phyloP scores from a whole-genome alignment of 2,329 filamentous ascomycete genomes.

The Ophiostoma australiae region DNA sequence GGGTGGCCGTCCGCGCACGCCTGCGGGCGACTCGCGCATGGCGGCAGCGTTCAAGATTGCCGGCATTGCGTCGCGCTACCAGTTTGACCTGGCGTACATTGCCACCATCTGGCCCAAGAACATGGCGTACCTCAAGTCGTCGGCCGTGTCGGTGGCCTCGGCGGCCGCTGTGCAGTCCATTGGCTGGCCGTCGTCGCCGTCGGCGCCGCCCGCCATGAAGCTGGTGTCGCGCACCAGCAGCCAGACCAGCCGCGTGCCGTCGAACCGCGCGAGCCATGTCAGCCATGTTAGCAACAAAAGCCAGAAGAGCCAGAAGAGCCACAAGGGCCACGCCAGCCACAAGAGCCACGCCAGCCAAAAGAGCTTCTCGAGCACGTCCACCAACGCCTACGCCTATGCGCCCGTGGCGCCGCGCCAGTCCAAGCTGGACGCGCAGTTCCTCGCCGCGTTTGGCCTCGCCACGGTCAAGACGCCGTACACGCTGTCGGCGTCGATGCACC shows the following conservation, averaged over 20 bases:
- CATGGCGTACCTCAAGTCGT: constrained; percentile 24
- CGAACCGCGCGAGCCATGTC: neutral
- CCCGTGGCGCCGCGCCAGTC: constrained; percentile 23
- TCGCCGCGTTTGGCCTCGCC: constrained; percentile 52
- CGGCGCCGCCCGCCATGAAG: neutral
- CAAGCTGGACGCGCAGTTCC: constrained; percentile 41
- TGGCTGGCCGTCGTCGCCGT: constrained; percentile 21
- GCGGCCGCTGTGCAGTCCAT: constrained; percentile 13
- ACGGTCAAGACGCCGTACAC: constrained; percentile 49
- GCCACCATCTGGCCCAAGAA: constrained; percentile 53
- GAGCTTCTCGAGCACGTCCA: constrained; percentile 1
- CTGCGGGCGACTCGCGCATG: constrained; percentile 44
- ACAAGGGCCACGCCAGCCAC: neutral
- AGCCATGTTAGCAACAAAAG: neutral
- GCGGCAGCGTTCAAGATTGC: constrained; percentile 52
- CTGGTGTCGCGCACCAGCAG: constrained; percentile 17
- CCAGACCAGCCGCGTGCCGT: constrained; percentile 16
- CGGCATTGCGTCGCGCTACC: constrained; percentile 51
- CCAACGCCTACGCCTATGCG: neutral
- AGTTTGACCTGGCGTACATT: constrained; percentile 56
- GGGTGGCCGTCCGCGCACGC: constrained; percentile 26
- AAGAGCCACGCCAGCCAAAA: neutral
- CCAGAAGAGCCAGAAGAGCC: constrained; percentile 12
- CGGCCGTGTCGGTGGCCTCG: neutral
- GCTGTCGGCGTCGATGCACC: constrained; percentile 47